phyloP scores from a whole-genome alignment of 257 asterid genomes.

The Verbascum thapsus region DNA sequence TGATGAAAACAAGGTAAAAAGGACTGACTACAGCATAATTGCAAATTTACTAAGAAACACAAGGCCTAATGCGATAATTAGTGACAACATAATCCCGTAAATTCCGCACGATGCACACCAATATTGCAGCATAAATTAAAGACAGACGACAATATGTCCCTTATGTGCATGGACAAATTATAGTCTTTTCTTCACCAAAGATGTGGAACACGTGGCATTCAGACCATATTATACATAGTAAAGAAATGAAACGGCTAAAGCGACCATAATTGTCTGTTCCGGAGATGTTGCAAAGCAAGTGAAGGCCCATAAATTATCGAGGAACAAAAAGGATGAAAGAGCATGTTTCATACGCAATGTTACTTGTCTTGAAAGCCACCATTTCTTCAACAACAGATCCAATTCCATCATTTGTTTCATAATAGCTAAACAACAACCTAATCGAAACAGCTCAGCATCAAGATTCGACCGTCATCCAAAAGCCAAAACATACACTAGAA shows the following conservation, averaged over 20 bases:
- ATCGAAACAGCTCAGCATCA: constrained; percentile 13
- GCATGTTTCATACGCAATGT: not conserved
- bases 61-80: not conserved
- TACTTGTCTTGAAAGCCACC: constrained; percentile 16
- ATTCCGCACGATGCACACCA: not conserved
- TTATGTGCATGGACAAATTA: constrained; percentile 4
- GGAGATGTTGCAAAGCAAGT: constrained; percentile 5
- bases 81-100: not conserved
- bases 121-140: constrained; percentile 3
- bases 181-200: constrained; percentile 3
- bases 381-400: constrained; percentile 12
- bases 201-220: constrained; percentile 1
- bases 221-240: not conserved
- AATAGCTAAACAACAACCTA: constrained; percentile 11
- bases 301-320: constrained; percentile 7
- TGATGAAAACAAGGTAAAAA: constrained; percentile 8
- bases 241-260: not conserved
- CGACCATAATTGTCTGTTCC: not conserved
- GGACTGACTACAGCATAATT: not conserved
- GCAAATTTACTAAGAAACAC: not conserved
- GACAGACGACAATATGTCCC: not conserved
- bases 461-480: constrained; percentile 23
- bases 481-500: constrained; percentile 1
- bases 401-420: constrained; percentile 22
- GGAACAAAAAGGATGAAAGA: constrained; percentile 19